Percentiles rank a stretch among this genome's conserved stretches.
Evolutionary conservation across 371 early-diverging fungal genomes (phyloP).

Genomic region (Entomophthora muscae): DNA sequence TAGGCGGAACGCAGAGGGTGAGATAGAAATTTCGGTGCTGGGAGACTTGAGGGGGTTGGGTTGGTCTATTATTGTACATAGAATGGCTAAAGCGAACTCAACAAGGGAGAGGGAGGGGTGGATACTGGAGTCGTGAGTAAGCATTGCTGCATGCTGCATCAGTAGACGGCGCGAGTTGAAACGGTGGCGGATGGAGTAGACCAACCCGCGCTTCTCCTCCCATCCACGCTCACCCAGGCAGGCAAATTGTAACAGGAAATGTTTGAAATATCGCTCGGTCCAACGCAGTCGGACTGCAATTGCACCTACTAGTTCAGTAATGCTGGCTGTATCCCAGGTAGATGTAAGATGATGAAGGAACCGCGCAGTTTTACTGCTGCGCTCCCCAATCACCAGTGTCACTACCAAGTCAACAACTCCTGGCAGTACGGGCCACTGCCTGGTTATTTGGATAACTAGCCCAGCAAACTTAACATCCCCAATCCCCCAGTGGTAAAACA

Average conservation of each 20-base stretch:
- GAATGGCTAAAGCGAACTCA: neutral
- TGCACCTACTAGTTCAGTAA: neutral
- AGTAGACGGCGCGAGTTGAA: neutral
- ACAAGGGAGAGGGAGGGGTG: neutral
- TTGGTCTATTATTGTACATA: neutral
- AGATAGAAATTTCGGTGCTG: neutral
- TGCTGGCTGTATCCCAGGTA: neutral
- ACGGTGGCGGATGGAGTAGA: neutral
- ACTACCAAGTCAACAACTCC: neutral
- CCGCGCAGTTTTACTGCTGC: constrained; percentile 5
- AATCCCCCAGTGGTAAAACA: constrained; percentile 11
- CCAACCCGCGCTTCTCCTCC: neutral
- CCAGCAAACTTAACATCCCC: constrained; percentile 8
- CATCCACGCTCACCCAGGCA: neutral
- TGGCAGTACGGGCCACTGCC: neutral
- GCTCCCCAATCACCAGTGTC: constrained; percentile 10
- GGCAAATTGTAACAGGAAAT: constrained; percentile 6
- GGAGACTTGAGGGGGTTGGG: neutral
- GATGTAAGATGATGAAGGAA: constrained; percentile 1
- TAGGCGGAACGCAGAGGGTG: neutral
- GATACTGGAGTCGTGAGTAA: neutral
- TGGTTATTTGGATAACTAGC: constrained; percentile 1
- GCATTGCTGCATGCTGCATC: neutral
- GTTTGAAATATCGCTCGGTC: constrained; percentile 8
- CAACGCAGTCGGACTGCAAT: neutral